These are phyloP conservation scores for Aspergillus fijiensis DNA, from an alignment of 2,329 filamentous ascomycete species.

Conservation along the genomic window DNA sequence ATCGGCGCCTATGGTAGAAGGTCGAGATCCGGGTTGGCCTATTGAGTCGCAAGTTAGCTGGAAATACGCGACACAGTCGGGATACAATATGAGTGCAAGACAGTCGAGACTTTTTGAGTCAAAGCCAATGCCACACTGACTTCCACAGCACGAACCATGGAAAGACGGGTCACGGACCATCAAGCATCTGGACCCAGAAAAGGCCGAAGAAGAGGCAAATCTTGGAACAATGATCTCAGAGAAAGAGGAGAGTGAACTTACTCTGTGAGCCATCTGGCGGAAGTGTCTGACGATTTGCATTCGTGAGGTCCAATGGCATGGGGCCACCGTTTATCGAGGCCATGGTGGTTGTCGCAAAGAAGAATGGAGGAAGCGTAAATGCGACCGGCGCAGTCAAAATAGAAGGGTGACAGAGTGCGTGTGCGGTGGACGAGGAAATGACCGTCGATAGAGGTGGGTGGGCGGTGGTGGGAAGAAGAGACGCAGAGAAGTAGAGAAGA, in stretches of 20 bases:
- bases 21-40: constrained; percentile 1
- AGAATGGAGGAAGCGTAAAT: constrained; percentile 6
- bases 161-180: neutral
- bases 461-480: neutral
- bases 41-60: neutral
- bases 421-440: neutral
- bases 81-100: no score
- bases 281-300: constrained; percentile 17
- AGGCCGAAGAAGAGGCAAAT: neutral
- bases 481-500: neutral
- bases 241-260: constrained; percentile 15
- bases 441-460: neutral
- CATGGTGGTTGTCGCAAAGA: constrained; percentile 21
- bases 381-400: constrained; percentile 20
- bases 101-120: no score
- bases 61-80: neutral
- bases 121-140: neutral
- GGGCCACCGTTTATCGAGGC: constrained; percentile 27
- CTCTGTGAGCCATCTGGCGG: constrained; percentile 12
- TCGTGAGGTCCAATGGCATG: constrained; percentile 27
- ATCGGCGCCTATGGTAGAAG: constrained; percentile 25
- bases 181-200: neutral
- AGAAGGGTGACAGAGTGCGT: neutral
- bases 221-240: no score
- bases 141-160: neutral